Base-by-base conservation (phyloP, 2,329 filamentous ascomycete genomes). In the Colletotrichum eleusines region DNA sequence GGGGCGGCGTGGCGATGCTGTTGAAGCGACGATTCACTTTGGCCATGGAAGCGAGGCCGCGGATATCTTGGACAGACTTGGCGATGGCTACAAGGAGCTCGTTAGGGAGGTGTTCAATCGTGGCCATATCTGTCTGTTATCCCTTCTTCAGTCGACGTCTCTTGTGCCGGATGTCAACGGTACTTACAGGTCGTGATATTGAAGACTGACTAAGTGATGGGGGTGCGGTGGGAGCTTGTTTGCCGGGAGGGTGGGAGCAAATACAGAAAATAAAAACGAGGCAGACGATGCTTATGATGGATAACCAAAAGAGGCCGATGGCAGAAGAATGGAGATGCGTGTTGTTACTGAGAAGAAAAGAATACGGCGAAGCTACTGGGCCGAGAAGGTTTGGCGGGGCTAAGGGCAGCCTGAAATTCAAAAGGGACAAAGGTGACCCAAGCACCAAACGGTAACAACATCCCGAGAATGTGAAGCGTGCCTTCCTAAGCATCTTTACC, bases 21-120 rank as follows among this genome's bases (percentile, higher is more conserved):
- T 50, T 63, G 16, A 63, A 33, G 16, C 31, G 60, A 11, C 46
- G 60, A 33, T 40, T 63, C 60, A 40, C 54, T 33, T 54, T 50
- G 33, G 60, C 46, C 44, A 63, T 44, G 31, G 60, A 54, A 28
- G 60, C 60, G n/a, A 63, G 46, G 33, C 46, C 46, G 16, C 60
- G 46, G 33, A 63, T n/a, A n/a, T 63, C 33, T 54, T n/a, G 23
- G n/a, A 63, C 23, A 6, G 20, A 23, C 18, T 28, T 9, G 14
- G 26, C 35, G 23, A 53, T 38, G 54, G 14, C 33, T 6, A 33
- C 18, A 11, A 54, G 51, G 11, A 54, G 51, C 9, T 54, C 51
- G 28, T 33, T n/a, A 7, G 42, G 42, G 12, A 16, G 31, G n/a
- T 38, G 18, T n/a, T 54, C 28, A 31, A 54, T 20, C 18, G 2